These are phyloP conservation scores for Panaeolus papilionaceus DNA, from an alignment of 768 basidiomycete species.

Conservation along the genomic window DNA sequence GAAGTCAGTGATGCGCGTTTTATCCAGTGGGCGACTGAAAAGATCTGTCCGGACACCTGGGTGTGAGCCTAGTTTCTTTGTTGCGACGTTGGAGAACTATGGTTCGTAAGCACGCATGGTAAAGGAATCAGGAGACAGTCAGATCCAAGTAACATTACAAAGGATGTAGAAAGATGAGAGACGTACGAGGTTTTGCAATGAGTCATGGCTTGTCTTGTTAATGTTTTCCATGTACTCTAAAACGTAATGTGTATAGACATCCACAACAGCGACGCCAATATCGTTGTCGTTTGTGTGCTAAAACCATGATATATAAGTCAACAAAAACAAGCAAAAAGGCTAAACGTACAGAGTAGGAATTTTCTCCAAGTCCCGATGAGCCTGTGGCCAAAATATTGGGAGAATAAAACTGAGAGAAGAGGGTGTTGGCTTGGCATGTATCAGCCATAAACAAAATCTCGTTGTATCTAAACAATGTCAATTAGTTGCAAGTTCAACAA, in stretches of 20 bases:
- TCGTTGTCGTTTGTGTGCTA: constrained; percentile 95
- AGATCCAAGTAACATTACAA: neutral
- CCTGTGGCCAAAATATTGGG: constrained; percentile 96
- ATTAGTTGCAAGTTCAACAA: neutral
- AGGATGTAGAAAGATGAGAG: neutral
- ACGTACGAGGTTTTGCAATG: constrained; percentile 84
- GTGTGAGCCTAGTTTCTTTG: constrained; percentile 82
- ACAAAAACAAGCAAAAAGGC: constrained; percentile 1
- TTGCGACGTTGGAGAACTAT: constrained; percentile 68
- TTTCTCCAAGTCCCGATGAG: constrained; percentile 83
- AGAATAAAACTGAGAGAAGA: constrained; percentile 92
- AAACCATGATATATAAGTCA: neutral
- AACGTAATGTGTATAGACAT: constrained; percentile 91
- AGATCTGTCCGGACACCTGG: constrained; percentile 91
- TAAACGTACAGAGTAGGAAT: constrained; percentile 85
- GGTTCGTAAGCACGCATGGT: neutral
- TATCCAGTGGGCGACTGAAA: constrained; percentile 69
- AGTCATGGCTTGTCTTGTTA: constrained; percentile 85
- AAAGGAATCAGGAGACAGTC: neutral
- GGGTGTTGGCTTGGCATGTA: constrained; percentile 92
- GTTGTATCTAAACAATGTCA: constrained; percentile 68
- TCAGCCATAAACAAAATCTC: constrained; percentile 94
- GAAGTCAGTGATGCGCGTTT: constrained; percentile 79
- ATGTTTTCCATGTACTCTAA: constrained; percentile 91
- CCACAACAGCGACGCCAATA: constrained; percentile 95